These are phyloP conservation scores for Boletus pseudopeckii DNA, from an alignment of 768 basidiomycete genomes.

Conservation along the genomic window DNA sequence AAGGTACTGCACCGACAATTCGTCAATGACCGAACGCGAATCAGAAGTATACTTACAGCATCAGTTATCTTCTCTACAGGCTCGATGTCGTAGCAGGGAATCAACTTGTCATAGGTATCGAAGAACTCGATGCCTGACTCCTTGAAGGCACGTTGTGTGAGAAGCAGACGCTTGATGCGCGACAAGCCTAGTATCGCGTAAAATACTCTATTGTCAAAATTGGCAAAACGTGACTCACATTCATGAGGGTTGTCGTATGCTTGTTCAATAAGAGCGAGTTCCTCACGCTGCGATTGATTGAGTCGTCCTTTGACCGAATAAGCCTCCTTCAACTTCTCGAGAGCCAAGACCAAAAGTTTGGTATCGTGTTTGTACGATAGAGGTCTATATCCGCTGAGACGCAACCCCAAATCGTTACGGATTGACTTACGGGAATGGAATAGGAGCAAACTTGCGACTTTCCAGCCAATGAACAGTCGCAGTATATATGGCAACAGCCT, in stretches of 20 bases:
- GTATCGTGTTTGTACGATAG: conserved; percentile 99
- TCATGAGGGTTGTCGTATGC: conserved; percentile 99
- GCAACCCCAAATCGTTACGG: not conserved
- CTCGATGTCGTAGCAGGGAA: conserved; percentile 98
- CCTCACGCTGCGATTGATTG: conserved; percentile 97
- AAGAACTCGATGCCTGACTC: conserved; percentile 97
- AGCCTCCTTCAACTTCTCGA: conserved; percentile 98
- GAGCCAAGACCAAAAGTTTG: conserved; percentile 90
- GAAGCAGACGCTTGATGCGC: conserved; percentile 93
- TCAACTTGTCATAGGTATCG: conserved; percentile 97
- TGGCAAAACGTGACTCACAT: conserved; percentile 45
- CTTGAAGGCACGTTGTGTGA: conserved; percentile 98
- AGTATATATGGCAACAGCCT: conserved; percentile 98
- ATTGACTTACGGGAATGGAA: conserved; percentile 85
- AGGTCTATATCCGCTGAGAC: conserved; percentile 47
- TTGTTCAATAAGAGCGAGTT: conserved; percentile 96
- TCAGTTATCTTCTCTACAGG: conserved; percentile 99
- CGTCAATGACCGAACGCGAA: conserved; percentile 6
- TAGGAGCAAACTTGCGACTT: conserved; percentile 95
- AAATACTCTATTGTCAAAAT: not conserved
- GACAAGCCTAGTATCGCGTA: conserved; percentile 58
- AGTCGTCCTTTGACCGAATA: conserved; percentile 97
- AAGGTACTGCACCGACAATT: conserved; percentile 56
- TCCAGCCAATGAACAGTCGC: conserved; percentile 99
- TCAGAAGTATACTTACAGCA: conserved; percentile 53